Percentiles rank a stretch among this genome's conserved stretches.
Conservation (phyloP, 1,139 yeast species). For the Geotrichum australiense region DNA sequence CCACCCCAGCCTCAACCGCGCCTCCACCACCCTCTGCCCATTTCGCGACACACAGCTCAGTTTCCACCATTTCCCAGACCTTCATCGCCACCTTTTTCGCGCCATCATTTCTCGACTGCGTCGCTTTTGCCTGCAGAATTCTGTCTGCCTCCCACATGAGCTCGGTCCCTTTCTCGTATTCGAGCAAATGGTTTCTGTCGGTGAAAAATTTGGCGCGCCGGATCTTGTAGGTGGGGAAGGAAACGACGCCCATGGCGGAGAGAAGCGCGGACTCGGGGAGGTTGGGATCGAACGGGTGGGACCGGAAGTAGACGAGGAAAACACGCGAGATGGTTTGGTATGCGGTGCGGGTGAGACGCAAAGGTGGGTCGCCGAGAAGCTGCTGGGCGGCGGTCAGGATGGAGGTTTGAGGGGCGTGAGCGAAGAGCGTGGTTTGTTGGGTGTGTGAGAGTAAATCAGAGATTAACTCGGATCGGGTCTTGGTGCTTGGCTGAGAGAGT, state of each 20-base stretch:
- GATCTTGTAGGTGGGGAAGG: constrained; percentile 20
- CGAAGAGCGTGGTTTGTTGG: constrained; percentile 7
- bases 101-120: constrained; percentile 15
- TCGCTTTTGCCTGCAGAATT: constrained; percentile 11
- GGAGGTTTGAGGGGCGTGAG: constrained; percentile 4
- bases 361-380: constrained; percentile 8
- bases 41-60: constrained; percentile 14
- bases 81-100: constrained; percentile 7
- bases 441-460: constrained; percentile 7
- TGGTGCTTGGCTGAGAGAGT: neutral
- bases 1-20: neutral
- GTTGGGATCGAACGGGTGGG: constrained; percentile 17
- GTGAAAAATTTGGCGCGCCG: constrained; percentile 18
- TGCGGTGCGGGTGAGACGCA: constrained; percentile 14
- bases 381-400: constrained; percentile 9
- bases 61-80: constrained; percentile 1
- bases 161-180: constrained; percentile 15
- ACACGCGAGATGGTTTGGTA: constrained; percentile 11
- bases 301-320: constrained; percentile 17
- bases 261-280: constrained; percentile 19
- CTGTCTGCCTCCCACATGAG: constrained; percentile 10
- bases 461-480: constrained; percentile 1
- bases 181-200: constrained; percentile 14
- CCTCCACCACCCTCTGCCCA: too few relatives aligned
- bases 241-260: constrained; percentile 18